Conservation (phyloP, 2,329 filamentous ascomycete genomes). For the Penicillium nordicum region DNA sequence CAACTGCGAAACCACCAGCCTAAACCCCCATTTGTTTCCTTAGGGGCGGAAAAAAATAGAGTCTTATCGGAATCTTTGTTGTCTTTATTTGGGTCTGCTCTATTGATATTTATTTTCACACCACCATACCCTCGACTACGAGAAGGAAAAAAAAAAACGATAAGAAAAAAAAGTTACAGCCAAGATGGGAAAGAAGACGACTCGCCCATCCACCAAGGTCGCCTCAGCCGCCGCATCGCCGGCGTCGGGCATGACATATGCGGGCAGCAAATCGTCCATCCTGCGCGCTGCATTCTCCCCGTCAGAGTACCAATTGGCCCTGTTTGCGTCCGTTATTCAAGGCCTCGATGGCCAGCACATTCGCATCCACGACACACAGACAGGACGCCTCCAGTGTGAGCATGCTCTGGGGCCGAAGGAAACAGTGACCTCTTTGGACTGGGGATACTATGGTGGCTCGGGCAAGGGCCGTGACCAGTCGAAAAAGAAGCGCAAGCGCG, state of each 20-base stretch:
- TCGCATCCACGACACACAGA: constrained; percentile 51
- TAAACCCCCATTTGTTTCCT: constrained; percentile 23
- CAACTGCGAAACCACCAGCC: constrained; percentile 29
- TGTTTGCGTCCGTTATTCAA: constrained; percentile 54
- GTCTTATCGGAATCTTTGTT: constrained; percentile 9
- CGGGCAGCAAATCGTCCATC: constrained; percentile 47
- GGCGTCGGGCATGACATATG: constrained; percentile 34
- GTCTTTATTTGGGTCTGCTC: not conserved
- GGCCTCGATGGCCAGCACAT: constrained; percentile 52
- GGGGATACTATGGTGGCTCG: constrained; percentile 45
- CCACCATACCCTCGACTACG: constrained; percentile 17
- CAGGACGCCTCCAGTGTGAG: constrained; percentile 50
- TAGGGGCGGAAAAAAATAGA: constrained; percentile 16
- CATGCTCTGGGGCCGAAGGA: constrained; percentile 48
- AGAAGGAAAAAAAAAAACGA: not conserved
- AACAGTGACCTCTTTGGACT: constrained; percentile 49
- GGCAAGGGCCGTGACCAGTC: constrained; percentile 37
- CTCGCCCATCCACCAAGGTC: constrained; percentile 43
- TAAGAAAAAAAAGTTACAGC: constrained; percentile 16
- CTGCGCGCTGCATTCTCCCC: constrained; percentile 50
- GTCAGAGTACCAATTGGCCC: constrained; percentile 49
- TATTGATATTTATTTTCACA: not conserved
- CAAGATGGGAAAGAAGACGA: constrained; percentile 47
- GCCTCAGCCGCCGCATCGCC: constrained; percentile 43
- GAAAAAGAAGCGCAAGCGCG: constrained; percentile 53